Conservation (phyloP, 73 alveolate species). For the Paraurostyla sp. region DNA sequence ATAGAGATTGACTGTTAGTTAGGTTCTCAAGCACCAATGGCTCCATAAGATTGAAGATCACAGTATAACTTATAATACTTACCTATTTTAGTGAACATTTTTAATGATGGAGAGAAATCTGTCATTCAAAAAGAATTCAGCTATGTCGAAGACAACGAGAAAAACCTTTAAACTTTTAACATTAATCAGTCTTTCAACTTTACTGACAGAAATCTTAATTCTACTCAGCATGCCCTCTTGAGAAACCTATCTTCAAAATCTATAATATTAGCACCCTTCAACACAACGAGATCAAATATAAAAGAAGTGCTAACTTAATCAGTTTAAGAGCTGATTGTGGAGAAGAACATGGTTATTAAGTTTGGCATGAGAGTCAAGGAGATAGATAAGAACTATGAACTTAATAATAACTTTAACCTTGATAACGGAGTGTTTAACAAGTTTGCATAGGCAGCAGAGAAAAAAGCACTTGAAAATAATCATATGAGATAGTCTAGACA, state of each 20-base stretch:
- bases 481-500: slow-evolving; percentile 4
- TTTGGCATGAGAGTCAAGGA: slow-evolving; percentile 54
- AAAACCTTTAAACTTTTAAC: background rate
- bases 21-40: slow-evolving; percentile 54
- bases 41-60: slow-evolving; percentile 22
- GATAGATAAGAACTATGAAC: slow-evolving; percentile 56
- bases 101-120: slow-evolving; percentile 41
- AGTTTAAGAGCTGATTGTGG: slow-evolving; percentile 7
- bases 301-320: slow-evolving; percentile 2
- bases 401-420: slow-evolving; percentile 44
- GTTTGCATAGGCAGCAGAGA: slow-evolving; percentile 46
- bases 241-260: slow-evolving; percentile 56
- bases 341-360: background rate
- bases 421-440: slow-evolving; percentile 67
- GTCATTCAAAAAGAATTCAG: slow-evolving; percentile 46
- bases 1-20: slow-evolving; percentile 5
- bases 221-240: slow-evolving; percentile 56
- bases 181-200: slow-evolving; percentile 15
- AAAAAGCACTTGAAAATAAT: slow-evolving; percentile 35
- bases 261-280: slow-evolving; percentile 55
- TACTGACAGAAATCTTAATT: slow-evolving; percentile 44
- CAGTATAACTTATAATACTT: background rate
- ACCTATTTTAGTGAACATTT: slow-evolving; percentile 11
- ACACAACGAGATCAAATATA: slow-evolving; percentile 30
- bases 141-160: slow-evolving; percentile 32